phyloP scores from a whole-genome alignment of 768 basidiomycete genomes.

The Termitomyces sp. region DNA sequence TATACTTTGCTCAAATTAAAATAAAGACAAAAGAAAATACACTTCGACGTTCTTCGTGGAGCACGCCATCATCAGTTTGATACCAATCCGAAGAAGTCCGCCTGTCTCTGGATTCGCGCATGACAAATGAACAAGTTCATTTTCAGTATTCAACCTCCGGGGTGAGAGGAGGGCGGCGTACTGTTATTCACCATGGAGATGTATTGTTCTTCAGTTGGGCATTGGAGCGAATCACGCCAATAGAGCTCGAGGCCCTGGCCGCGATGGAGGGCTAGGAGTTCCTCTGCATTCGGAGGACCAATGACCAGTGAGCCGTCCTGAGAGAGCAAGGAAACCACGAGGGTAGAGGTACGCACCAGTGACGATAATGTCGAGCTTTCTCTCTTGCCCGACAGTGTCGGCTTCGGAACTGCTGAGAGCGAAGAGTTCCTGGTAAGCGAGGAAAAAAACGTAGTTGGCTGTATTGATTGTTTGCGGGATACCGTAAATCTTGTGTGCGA shows the following conservation, averaged over 20 bases:
- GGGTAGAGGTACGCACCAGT: constrained; percentile 49
- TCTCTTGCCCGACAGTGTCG: constrained; percentile 16
- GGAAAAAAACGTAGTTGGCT: constrained; percentile 95
- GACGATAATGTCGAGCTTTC: constrained; percentile 65
- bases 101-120: constrained; percentile 68
- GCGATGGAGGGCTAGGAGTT: constrained; percentile 80
- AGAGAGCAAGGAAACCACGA: background rate
- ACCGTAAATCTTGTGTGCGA: constrained; percentile 94
- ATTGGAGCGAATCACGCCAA: constrained; percentile 88
- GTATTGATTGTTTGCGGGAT: constrained; percentile 52
- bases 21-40: constrained; percentile 29
- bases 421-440: constrained; percentile 83
- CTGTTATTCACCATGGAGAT: constrained; percentile 96
- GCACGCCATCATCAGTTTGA: constrained; percentile 96
- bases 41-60: constrained; percentile 53
- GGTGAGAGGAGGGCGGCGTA: constrained; percentile 24
- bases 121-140: background rate
- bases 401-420: constrained; percentile 34
- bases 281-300: constrained; percentile 27
- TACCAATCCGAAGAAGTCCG: constrained; percentile 86
- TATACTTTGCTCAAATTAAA: background rate
- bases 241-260: constrained; percentile 94
- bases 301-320: background rate
- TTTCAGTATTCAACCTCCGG: background rate
- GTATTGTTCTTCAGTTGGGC: constrained; percentile 94